Conservation (phyloP, 2,329 filamentous ascomycete species). For the Ophiostoma himal-ulmi region DNA sequence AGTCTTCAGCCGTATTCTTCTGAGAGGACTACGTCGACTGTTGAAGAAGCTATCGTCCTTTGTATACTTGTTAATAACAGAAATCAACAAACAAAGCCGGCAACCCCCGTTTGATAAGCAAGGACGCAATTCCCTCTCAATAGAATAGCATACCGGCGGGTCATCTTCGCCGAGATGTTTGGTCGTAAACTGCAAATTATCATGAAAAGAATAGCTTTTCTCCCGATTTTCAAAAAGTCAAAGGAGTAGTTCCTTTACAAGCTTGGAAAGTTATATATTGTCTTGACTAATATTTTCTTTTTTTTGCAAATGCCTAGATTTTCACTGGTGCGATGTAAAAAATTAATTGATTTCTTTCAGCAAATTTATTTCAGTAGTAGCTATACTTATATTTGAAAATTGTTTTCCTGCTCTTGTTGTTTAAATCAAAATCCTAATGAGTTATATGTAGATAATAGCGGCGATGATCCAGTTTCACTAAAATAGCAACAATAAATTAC, state of each 20-base stretch:
- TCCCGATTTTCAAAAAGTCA: not conserved
- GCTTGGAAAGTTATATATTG: not conserved
- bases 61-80: slow-evolving; percentile 9
- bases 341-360: not conserved
- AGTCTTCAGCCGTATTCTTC: not conserved
- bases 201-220: not conserved
- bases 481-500: too few species aligned
- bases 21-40: not conserved
- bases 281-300: not conserved
- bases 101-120: not conserved
- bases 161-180: not conserved
- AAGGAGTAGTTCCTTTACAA: not conserved
- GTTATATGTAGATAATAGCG: not conserved
- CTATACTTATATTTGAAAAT: not conserved
- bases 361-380: not conserved
- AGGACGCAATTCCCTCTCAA: not conserved
- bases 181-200: not conserved
- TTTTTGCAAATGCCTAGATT: slow-evolving; percentile 2
- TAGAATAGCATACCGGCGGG: not conserved
- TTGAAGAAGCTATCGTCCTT: not conserved
- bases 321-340: not conserved
- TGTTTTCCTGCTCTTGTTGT: not conserved
- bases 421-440: not conserved
- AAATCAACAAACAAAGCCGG: not conserved
- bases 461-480: not conserved